Conservation (phyloP, 1,284 basidiomycete species). For the Athelia psychrophila region DNA sequence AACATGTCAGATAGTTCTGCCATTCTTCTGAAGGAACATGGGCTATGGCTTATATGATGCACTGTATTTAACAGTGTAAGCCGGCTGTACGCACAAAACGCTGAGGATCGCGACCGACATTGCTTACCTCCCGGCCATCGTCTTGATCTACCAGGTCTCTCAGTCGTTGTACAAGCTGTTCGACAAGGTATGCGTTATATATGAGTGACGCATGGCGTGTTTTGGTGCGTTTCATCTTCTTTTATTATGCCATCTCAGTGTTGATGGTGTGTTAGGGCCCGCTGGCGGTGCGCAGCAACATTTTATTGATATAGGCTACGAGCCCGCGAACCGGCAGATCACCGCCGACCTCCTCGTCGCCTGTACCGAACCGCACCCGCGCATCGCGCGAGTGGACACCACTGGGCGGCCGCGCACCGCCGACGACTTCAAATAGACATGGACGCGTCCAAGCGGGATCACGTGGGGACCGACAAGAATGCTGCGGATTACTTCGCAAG, state of each 20-base stretch:
- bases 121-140: not conserved
- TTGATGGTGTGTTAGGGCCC: too few relatives aligned
- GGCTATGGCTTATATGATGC: too few relatives aligned
- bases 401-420: slow-evolving; percentile 40
- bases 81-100: too few relatives aligned
- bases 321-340: slow-evolving; percentile 32
- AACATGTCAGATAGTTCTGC: too few relatives aligned
- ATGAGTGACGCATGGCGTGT: slow-evolving; percentile 50
- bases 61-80: too few relatives aligned
- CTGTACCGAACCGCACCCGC: slow-evolving; percentile 30
- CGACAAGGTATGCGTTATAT: slow-evolving; percentile 27
- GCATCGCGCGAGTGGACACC: not conserved
- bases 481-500: not conserved
- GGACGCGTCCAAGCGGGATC: not conserved
- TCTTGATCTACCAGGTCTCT: slow-evolving; percentile 1
- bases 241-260: too few relatives aligned
- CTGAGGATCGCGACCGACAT: not conserved
- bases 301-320: slow-evolving; percentile 46
- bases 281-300: slow-evolving; percentile 39
- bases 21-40: too few relatives aligned
- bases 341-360: slow-evolving; percentile 39
- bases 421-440: slow-evolving; percentile 15
- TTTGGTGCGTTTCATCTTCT: too few relatives aligned
- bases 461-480: not conserved
- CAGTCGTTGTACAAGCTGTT: not conserved